phyloP scores from a whole-genome alignment of 768 basidiomycete species.

The Lactifluus echinatus region DNA sequence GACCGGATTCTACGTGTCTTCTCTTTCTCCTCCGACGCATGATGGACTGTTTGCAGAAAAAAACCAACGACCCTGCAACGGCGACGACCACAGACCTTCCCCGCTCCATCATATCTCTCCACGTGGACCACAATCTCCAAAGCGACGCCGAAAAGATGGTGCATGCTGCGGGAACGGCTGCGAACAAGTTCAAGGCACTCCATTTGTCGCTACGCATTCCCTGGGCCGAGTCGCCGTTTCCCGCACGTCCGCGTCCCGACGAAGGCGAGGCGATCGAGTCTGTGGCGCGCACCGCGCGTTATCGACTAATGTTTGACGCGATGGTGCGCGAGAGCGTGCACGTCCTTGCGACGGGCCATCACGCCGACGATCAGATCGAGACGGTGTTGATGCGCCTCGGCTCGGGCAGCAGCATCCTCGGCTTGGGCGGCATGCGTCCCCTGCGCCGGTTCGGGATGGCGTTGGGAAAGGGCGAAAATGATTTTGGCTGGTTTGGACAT shows the following conservation, averaged over 20 bases:
- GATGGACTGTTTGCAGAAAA: conserved; percentile 18
- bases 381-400: conserved; percentile 65
- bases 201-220: conserved; percentile 42
- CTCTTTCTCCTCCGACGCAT: conserved; percentile 49
- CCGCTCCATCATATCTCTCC: conserved; percentile 41
- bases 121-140: conserved; percentile 68
- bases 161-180: conserved; percentile 34
- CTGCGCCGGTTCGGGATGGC: conserved; percentile 80
- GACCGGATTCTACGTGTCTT: conserved; percentile 75
- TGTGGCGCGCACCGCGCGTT: conserved; percentile 51
- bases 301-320: conserved; percentile 38
- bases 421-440: conserved; percentile 59
- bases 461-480: conserved; percentile 22
- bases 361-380: conserved; percentile 79
- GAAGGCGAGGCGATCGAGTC: conserved; percentile 40
- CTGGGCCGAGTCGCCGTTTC: conserved; percentile 51
- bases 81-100: not conserved
- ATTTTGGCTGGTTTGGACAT: conserved; percentile 37
- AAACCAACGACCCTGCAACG: conserved; percentile 17
- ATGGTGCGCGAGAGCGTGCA: conserved; percentile 34
- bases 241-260: conserved; percentile 39
- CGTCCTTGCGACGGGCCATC: conserved; percentile 61
- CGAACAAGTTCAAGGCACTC: conserved; percentile 35
- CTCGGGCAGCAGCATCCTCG: conserved; percentile 45
- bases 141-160: conserved; percentile 49